These are phyloP conservation scores for Penicillium robsamsonii DNA, from an alignment of 495 filamentous ascomycete genomes.

Conservation along the genomic window DNA sequence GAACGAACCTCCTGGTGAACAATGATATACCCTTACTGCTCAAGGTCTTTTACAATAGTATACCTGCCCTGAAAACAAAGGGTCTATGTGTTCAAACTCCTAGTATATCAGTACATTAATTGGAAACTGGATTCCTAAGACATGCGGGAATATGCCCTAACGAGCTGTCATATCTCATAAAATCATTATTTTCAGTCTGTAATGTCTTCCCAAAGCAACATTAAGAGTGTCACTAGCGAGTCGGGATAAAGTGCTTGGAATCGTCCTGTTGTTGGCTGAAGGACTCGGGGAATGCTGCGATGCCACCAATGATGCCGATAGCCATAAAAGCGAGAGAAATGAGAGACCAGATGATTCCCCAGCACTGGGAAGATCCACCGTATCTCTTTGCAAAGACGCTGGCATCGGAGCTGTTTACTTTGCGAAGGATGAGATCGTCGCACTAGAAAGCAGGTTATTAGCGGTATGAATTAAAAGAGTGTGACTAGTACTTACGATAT, in stretches of 20 bases:
- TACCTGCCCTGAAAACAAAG: background rate
- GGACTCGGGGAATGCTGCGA: constrained; percentile 71
- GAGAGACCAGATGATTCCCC: constrained; percentile 76
- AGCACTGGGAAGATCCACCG: constrained; percentile 77
- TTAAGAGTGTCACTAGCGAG: constrained; percentile 16
- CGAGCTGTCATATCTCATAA: constrained; percentile 2
- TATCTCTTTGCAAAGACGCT: constrained; percentile 76
- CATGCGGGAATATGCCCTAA: background rate
- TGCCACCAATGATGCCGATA: constrained; percentile 65
- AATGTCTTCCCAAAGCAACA: background rate
- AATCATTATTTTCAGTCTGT: background rate
- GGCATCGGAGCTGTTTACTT: constrained; percentile 79
- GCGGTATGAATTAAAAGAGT: background rate
- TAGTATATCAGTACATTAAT: background rate
- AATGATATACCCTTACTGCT: background rate
- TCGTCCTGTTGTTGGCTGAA: constrained; percentile 65
- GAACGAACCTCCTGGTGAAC: background rate
- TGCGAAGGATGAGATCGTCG: constrained; percentile 78
- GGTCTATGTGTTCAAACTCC: background rate
- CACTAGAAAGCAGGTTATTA: constrained; percentile 42
- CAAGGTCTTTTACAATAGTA: background rate
- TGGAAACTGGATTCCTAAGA: background rate
- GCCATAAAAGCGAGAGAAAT: constrained; percentile 69
- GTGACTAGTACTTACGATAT: constrained; percentile 59
- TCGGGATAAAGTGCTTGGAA: constrained; percentile 64